Conservation (phyloP, 2,329 filamentous ascomycete species). For the Pestalotiopsis sp. region DNA sequence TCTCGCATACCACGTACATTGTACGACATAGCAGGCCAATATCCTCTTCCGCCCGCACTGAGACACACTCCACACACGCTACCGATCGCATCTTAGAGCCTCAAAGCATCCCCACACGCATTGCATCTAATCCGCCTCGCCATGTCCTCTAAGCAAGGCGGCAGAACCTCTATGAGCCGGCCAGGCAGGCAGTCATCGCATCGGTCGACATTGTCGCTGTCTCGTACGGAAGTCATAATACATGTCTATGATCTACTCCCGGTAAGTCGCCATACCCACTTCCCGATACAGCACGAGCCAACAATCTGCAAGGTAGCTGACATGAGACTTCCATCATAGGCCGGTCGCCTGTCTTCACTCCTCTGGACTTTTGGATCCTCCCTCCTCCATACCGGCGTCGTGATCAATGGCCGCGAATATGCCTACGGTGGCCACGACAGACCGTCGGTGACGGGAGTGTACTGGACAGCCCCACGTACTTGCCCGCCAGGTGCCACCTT, state of each 20-base stretch:
- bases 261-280: slow-evolving; percentile 43
- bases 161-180: slow-evolving; percentile 34
- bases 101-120: neutral
- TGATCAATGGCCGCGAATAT: slow-evolving; percentile 80
- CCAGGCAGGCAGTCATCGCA: slow-evolving; percentile 46
- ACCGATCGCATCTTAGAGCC: slow-evolving; percentile 4
- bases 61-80: neutral
- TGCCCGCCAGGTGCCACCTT: slow-evolving; percentile 80
- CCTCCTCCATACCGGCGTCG: slow-evolving; percentile 81
- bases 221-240: slow-evolving; percentile 74
- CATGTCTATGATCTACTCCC: slow-evolving; percentile 79
- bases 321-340: slow-evolving; percentile 45
- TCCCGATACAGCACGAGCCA: neutral
- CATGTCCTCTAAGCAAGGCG: slow-evolving; percentile 48
- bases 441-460: slow-evolving; percentile 74
- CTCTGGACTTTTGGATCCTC: slow-evolving; percentile 79
- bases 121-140: slow-evolving; percentile 6
- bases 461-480: slow-evolving; percentile 75
- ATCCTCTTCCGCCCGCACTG: neutral
- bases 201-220: slow-evolving; percentile 68
- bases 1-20: neutral
- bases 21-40: neutral
- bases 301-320: neutral
- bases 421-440: slow-evolving; percentile 83
- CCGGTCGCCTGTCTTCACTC: slow-evolving; percentile 73